Evolutionary conservation across 208 protist genomes (phyloP).

Genomic region (Leishmania lainsoni): DNA sequence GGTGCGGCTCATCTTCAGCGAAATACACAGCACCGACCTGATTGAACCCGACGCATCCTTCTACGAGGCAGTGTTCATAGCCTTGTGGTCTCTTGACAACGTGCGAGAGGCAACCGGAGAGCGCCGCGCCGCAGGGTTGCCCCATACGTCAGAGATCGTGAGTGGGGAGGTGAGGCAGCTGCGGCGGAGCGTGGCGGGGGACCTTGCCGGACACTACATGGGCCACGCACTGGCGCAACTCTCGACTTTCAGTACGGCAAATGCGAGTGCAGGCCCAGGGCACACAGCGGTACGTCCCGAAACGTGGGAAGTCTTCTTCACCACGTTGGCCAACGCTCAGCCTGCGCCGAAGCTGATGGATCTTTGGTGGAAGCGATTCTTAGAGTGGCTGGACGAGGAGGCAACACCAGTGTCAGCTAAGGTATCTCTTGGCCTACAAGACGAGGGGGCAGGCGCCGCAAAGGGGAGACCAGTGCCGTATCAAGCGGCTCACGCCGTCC

Average conservation of each 20-base stretch:
- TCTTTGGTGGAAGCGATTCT: slow-evolving; percentile 71
- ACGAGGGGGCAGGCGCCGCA: neutral
- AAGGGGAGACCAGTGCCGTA: slow-evolving; percentile 49
- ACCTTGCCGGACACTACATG: slow-evolving; percentile 75
- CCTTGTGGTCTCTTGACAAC: slow-evolving; percentile 13
- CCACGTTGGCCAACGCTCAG: slow-evolving; percentile 48
- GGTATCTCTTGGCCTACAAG: slow-evolving; percentile 13
- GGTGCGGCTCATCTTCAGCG: slow-evolving; percentile 49
- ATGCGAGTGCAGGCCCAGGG: neutral
- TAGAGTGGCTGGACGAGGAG: slow-evolving; percentile 30
- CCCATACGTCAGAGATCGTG: slow-evolving; percentile 13
- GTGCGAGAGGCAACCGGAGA: neutral
- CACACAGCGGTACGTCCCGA: slow-evolving; percentile 19
- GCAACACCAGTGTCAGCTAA: neutral
- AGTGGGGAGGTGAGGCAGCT: slow-evolving; percentile 31
- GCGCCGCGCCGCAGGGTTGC: neutral
- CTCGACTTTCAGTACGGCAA: neutral
- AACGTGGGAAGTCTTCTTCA: slow-evolving; percentile 71
- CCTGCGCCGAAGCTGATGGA: slow-evolving; percentile 76
- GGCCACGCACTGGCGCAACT: slow-evolving; percentile 53
- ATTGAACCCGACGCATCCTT: slow-evolving; percentile 52
- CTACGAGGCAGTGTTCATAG: slow-evolving; percentile 48
- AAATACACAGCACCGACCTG: slow-evolving; percentile 51
- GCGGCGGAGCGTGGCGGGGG: slow-evolving; percentile 35
- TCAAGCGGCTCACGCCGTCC: slow-evolving; percentile 52